Evolutionary conservation across 1,284 basidiomycete species (phyloP), one percentile per base, ranked within the genome.

Genomic region (Malassezia restricta): DNA sequence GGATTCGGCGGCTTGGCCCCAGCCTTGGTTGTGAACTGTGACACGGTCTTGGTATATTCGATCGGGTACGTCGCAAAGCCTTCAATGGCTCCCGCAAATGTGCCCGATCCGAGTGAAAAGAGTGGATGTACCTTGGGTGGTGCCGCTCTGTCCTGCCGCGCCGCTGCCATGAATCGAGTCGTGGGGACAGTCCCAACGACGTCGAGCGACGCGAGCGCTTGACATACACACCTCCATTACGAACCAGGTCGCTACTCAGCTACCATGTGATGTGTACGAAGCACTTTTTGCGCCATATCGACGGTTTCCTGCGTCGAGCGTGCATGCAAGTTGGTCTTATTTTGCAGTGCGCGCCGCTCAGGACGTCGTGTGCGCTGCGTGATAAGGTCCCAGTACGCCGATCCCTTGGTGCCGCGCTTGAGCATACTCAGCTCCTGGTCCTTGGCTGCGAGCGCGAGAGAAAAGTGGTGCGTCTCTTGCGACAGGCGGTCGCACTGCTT

Each of bases 1-100:
- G 76, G 66, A 1, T 74, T 66, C 3, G 71, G 70, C 4, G 74
- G 64, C 71, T 62, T 67, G 15, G 57, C 59, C 8, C 65, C 65
- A 2, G 56, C 47, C 46, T 63, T 65, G n/a, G 61, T 66, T 8
- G 74, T 74, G 55, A 79, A 78, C 59, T 79, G 78, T 27, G 77
- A 64, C 54, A 76, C 75, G 11, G 78, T 79, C 72, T 95, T 95
- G 52, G 91, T 83, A 66, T 83, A 90, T 72, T 98, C 92, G 6
- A 89, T 85, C 0, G 92, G 91, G 63, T 89, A 91, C n/a, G 85
- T 67, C 32, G 78, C 66, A 58, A 79, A 78, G 8, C 78, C 88
- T 77, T 96, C 92, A 45, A 95, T 79, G 3, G 85, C 90, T 15
- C 94, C 92, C 15, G 92, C 92, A 0, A 85, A 85, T n/a, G 88